Evolutionary conservation across 192 early-diverging fungal genomes (phyloP), one percentile per base, ranked within the genome.

Genomic region (Glomus cerebriforme): DNA sequence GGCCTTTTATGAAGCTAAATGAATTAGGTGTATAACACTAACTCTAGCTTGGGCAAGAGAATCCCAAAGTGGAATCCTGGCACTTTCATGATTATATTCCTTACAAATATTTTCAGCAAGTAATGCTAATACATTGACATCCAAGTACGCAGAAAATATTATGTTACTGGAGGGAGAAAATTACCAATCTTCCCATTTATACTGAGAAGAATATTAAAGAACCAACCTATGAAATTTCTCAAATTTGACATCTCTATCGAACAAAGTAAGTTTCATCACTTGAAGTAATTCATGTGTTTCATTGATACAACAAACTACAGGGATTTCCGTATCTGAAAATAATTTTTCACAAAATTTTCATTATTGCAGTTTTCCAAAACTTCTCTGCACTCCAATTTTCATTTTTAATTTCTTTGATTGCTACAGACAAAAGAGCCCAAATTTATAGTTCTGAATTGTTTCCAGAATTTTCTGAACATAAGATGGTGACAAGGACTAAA

Each of bases 171-270:
- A 69, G 67, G 67, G 7, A 32, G 34, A 7, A 32, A 34, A 69
- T 69, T 69, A 2, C 34, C 34, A 69, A 69, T 69, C 6, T 67
- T 67, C 17, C 65, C 15, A 69, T 39, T 69, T 69, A 6, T 69
- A 35, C 67, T 32, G 15, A 69, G 67, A 65, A 65, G 63, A 26
- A 65, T 29, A 65, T 65, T 65, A 65, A 69, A 69, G 24, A 69
- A 69, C 9, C 34, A 39, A 0, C 2, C 32, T 34, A 34, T 34
- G 32, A 39, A 9, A 69, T 69, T 13, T 37, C 0, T 34, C 13
- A 34, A 37, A 69, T 32, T 37, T 69, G 67, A 39, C 17, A 0
- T 69, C 67, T 69, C 67, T 12, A 69, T 37, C 0, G 67, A 69
- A 69, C 13, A 69, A 69, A 34, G 7, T 15, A 32, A 22, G 32